Conservation (phyloP, 202 grass and related monocot species). For the Bolboschoenoplectus hybrid region DNA sequence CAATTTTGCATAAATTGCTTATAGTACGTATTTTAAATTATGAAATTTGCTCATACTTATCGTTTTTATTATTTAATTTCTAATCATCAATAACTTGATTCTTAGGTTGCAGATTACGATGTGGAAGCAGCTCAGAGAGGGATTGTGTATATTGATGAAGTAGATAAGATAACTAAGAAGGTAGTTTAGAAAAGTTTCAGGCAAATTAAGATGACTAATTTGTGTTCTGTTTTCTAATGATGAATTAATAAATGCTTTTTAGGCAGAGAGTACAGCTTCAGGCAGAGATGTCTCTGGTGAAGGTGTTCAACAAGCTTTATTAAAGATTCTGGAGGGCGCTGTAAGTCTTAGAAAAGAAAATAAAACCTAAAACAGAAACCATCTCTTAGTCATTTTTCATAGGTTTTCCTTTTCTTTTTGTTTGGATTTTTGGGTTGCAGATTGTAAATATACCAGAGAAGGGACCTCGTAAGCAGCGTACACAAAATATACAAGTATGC, state of each 20-base stretch:
- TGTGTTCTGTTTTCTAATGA: slow-evolving; percentile 9
- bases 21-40: slow-evolving; percentile 58
- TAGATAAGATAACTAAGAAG: slow-evolving; percentile 99
- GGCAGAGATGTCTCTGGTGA: slow-evolving; percentile 99
- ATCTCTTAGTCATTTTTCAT: slow-evolving; percentile 22
- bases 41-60: slow-evolving; percentile 25
- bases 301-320: slow-evolving; percentile 97
- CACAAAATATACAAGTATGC: slow-evolving; percentile 86
- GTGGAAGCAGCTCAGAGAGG: slow-evolving; percentile 96
- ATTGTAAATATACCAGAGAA: slow-evolving; percentile 92
- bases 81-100: slow-evolving; percentile 40
- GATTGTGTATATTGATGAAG: slow-evolving; percentile 99
- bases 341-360: slow-evolving; percentile 55
- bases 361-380: not conserved
- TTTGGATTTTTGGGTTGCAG: slow-evolving; percentile 47
- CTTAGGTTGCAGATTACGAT: slow-evolving; percentile 88
- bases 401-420: slow-evolving; percentile 15
- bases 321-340: slow-evolving; percentile 98
- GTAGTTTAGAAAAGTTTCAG: slow-evolving; percentile 13
- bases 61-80: slow-evolving; percentile 32
- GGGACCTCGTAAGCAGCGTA: slow-evolving; percentile 72
- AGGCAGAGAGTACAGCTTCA: slow-evolving; percentile 86
- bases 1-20: slow-evolving; percentile 90
- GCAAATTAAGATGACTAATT: slow-evolving; percentile 11
- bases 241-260: slow-evolving; percentile 35